Percentiles rank a stretch among this genome's conserved stretches.
Evolutionary conservation across 257 asterid species (phyloP).

Genomic region (Haberlea rhodopensis): DNA sequence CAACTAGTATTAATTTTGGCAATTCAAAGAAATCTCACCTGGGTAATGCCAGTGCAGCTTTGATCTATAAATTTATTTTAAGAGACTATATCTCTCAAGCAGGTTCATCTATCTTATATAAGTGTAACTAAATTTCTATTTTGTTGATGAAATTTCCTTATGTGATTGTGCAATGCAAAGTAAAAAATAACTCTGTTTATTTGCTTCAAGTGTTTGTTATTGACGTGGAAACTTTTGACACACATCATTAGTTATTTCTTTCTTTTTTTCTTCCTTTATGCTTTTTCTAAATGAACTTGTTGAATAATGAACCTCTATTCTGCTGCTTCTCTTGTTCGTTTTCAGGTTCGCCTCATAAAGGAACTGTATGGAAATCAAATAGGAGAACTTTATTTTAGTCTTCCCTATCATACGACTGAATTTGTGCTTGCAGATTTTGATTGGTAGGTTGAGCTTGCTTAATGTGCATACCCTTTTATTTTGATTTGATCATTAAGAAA

Average conservation of each 20-base stretch:
- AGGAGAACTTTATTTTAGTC: constrained; percentile 84
- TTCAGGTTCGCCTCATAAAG: constrained; percentile 88
- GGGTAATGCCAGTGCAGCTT: no score
- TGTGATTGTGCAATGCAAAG: no score
- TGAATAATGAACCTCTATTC: constrained; percentile 16
- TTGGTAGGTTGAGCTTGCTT: constrained; percentile 51
- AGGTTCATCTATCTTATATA: neutral
- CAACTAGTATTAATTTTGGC: no score
- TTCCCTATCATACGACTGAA: constrained; percentile 81
- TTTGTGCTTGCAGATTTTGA: constrained; percentile 72
- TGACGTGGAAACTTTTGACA: neutral
- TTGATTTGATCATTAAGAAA: constrained; percentile 8
- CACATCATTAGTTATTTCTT: neutral
- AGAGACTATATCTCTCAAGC: neutral
- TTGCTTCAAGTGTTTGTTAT: constrained; percentile 5
- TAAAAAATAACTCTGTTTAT: no score
- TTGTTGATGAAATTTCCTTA: no score
- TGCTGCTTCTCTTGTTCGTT: constrained; percentile 29
- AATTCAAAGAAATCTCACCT: no score
- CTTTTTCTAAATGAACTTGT: constrained; percentile 11
- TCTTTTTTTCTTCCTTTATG: neutral
- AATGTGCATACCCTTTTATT: constrained; percentile 12
- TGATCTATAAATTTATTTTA: no score
- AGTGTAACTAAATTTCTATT: no score
- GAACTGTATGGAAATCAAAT: constrained; percentile 97